Conservation (phyloP, 2,329 filamentous ascomycete species). For the Calonectria crousiana region DNA sequence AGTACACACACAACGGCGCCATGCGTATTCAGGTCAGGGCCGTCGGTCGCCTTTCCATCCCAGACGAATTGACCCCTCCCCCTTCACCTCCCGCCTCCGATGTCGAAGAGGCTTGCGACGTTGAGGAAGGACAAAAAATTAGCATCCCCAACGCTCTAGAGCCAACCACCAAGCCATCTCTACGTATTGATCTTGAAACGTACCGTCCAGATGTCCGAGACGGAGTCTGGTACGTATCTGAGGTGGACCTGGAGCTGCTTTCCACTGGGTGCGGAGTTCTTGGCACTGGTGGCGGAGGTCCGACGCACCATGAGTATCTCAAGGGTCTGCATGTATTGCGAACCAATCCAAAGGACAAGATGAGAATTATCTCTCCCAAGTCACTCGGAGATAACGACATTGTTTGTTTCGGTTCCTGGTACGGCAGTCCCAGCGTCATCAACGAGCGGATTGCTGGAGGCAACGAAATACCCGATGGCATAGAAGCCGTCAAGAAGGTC, state of each 20-base stretch:
- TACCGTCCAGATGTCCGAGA: constrained; percentile 48
- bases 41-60: constrained; percentile 49
- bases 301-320: constrained; percentile 58
- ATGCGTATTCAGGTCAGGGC: constrained; percentile 51
- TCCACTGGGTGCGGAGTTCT: constrained; percentile 52
- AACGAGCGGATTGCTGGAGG: constrained; percentile 53
- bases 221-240: constrained; percentile 52
- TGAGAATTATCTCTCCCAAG: constrained; percentile 55
- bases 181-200: constrained; percentile 44
- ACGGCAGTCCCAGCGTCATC: constrained; percentile 57
- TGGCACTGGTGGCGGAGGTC: constrained; percentile 53
- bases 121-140: constrained; percentile 42
- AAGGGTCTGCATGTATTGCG: constrained; percentile 54
- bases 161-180: constrained; percentile 47
- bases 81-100: constrained; percentile 32
- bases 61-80: constrained; percentile 40
- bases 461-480: constrained; percentile 52
- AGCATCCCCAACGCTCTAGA: constrained; percentile 45
- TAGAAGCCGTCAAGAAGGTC: constrained; percentile 51
- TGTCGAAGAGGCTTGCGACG: constrained; percentile 26
- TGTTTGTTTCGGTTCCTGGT: constrained; percentile 59
- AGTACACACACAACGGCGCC: constrained; percentile 51
- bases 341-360: constrained; percentile 48
- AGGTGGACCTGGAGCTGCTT: constrained; percentile 52
- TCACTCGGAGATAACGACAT: constrained; percentile 52